phyloP scores from a whole-genome alignment of 2,329 filamentous ascomycete genomes.

The Acrodontium crateriforme region DNA sequence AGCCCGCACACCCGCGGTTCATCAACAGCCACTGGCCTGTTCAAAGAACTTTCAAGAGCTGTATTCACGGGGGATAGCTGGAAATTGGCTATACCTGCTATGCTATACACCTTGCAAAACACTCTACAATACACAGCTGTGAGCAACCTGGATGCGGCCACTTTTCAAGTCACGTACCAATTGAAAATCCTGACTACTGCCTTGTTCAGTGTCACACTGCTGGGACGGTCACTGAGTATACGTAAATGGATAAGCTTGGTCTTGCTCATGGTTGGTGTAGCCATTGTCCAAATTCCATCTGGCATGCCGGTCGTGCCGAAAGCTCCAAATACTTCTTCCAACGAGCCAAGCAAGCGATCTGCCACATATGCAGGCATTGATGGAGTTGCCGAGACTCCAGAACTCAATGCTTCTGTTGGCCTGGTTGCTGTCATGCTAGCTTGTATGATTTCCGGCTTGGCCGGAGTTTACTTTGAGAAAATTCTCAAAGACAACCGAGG shows the following conservation, averaged over 20 bases:
- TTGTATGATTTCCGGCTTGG: conserved; percentile 68
- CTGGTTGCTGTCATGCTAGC: conserved; percentile 64
- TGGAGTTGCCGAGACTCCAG: conserved; percentile 35
- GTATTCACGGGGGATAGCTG: conserved; percentile 86
- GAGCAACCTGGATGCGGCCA: conserved; percentile 79
- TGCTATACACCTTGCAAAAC: conserved; percentile 82
- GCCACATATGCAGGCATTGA: conserved; percentile 85
- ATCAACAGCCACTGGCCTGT: conserved; percentile 41
- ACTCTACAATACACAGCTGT: conserved; percentile 87
- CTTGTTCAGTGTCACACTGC: conserved; percentile 67
- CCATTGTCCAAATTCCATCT: conserved; percentile 66
- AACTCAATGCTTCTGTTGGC: conserved; percentile 68
- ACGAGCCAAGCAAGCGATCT: conserved; percentile 50
- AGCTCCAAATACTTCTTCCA: conserved; percentile 36
- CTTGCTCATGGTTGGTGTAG: conserved; percentile 67
- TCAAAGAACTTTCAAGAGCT: conserved; percentile 62
- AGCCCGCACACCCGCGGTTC: conserved; percentile 67
- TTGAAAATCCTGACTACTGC: conserved; percentile 88
- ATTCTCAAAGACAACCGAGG: conserved; percentile 65
- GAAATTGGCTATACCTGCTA: conserved; percentile 83
- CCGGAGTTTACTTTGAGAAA: conserved; percentile 81
- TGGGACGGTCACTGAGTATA: conserved; percentile 54
- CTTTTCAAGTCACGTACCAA: conserved; percentile 88
- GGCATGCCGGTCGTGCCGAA: conserved; percentile 36
- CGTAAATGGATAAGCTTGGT: conserved; percentile 72